phyloP scores from a whole-genome alignment of 2,329 filamentous ascomycete species.

The Paraphoma sp. region DNA sequence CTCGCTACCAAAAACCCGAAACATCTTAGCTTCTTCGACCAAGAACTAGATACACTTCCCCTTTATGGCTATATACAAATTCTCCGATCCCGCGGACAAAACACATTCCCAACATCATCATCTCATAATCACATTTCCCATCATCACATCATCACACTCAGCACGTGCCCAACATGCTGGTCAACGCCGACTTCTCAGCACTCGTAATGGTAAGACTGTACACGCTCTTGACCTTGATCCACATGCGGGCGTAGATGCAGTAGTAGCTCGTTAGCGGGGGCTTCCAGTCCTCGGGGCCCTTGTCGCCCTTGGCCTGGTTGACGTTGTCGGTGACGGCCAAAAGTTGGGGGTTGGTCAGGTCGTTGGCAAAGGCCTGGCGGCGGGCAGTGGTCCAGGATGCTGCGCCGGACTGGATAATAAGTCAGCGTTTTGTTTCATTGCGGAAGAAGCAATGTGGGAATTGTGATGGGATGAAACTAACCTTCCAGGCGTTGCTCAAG shows the following conservation, averaged over 20 bases:
- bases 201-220: constrained; percentile 73
- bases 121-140: too few relatives aligned
- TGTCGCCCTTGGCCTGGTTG: constrained; percentile 77
- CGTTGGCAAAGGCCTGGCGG: constrained; percentile 77
- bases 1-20: too few relatives aligned
- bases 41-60: too few relatives aligned
- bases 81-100: too few relatives aligned
- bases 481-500: constrained; percentile 79
- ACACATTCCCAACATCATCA: too few relatives aligned
- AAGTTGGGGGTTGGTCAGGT: constrained; percentile 76
- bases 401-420: constrained; percentile 65
- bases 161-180: constrained; percentile 70
- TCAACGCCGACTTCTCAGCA: constrained; percentile 74
- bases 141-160: constrained; percentile 33
- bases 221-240: constrained; percentile 78
- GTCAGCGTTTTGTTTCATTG: neutral
- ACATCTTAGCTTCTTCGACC: too few relatives aligned
- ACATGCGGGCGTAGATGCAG: constrained; percentile 79
- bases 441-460: neutral
- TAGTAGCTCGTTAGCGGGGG: constrained; percentile 67
- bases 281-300: constrained; percentile 77
- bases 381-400: constrained; percentile 72
- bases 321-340: constrained; percentile 80
- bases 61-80: too few relatives aligned
- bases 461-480: constrained; percentile 29